phyloP scores from a whole-genome alignment of 2,329 filamentous ascomycete species.

The Myrmaecium sp. region DNA sequence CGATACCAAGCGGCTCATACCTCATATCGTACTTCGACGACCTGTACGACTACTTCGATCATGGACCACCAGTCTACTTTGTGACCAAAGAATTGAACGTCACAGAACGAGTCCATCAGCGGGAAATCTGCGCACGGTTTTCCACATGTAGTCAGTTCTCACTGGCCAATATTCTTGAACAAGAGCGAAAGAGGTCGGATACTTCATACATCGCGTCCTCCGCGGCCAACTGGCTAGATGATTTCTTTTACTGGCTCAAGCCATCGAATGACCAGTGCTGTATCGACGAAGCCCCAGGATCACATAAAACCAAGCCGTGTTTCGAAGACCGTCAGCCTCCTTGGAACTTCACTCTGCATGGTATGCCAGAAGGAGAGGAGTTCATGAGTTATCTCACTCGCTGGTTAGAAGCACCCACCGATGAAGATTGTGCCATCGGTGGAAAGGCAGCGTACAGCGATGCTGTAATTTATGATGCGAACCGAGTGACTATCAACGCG shows the following conservation, averaged over 20 bases:
- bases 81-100: slow-evolving; percentile 69
- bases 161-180: slow-evolving; percentile 77
- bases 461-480: slow-evolving; percentile 61
- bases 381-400: slow-evolving; percentile 73
- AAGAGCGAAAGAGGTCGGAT: slow-evolving; percentile 78
- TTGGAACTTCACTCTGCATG: slow-evolving; percentile 78
- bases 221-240: slow-evolving; percentile 90
- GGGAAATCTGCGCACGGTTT: slow-evolving; percentile 78
- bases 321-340: slow-evolving; percentile 60
- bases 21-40: slow-evolving; percentile 95
- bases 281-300: slow-evolving; percentile 43
- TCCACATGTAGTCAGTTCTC: slow-evolving; percentile 74
- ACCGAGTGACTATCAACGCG: slow-evolving; percentile 52
- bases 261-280: slow-evolving; percentile 57
- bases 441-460: slow-evolving; percentile 77
- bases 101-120: slow-evolving; percentile 59
- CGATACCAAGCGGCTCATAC: slow-evolving; percentile 85
- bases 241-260: slow-evolving; percentile 94
- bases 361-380: slow-evolving; percentile 88
- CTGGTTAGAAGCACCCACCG: slow-evolving; percentile 68
- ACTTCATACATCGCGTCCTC: slow-evolving; percentile 78
- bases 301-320: slow-evolving; percentile 57
- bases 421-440: slow-evolving; percentile 70
- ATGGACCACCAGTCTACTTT: slow-evolving; percentile 90
- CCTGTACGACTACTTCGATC: slow-evolving; percentile 78